Base-by-base conservation (phyloP, 2,329 filamentous ascomycete genomes). In the Blastomyces silverae region DNA sequence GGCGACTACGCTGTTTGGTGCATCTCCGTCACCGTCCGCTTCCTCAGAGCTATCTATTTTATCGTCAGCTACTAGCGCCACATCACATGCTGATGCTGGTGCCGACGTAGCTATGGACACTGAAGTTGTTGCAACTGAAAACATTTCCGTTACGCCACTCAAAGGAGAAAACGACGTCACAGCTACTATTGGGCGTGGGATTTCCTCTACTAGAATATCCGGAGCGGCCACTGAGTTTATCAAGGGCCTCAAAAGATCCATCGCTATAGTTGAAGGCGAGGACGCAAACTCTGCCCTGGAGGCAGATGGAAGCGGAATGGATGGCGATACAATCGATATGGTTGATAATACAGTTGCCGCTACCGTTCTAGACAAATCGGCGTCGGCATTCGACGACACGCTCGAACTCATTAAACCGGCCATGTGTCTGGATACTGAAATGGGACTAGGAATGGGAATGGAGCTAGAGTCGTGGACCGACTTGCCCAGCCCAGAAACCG, bases 401-500 rank as follows among this genome's bases (percentile, higher is more conserved):
- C 62, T 70, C 65, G 60, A 70, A 69, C 63, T 71, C 69, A 52
- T 34, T n/a, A 37, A 66, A n/a, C 63, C 71, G n/a, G 61, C 73
- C 28, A 61, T 69, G 17, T 68, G 69, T 34, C 71, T 75, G 64
- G 70, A 73, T 44, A 72, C 78, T 62, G 79, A 80, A 65, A 69
- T 72, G 64, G 74, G 79, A 78, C 72, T 78, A 61, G 80, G 79
- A 65, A 69, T 72, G 64, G 74, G 79, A 62, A 73, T 78, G 66
- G 76, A 76, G 55, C 72, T 70, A 64, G 78, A 79, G 55, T 80
- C 81, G 78, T 88, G 89, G 72, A 83, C 83, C 74, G 84, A 85
- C 66, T 76, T 86, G 72, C 82, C 83, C 74, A 91, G 87, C 74
- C 92, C 92, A 0, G 94, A 97, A 79, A 89, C 87, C 69, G 88